Conservation (phyloP, 805 yeast species). For the Brettanomyces nanus region DNA sequence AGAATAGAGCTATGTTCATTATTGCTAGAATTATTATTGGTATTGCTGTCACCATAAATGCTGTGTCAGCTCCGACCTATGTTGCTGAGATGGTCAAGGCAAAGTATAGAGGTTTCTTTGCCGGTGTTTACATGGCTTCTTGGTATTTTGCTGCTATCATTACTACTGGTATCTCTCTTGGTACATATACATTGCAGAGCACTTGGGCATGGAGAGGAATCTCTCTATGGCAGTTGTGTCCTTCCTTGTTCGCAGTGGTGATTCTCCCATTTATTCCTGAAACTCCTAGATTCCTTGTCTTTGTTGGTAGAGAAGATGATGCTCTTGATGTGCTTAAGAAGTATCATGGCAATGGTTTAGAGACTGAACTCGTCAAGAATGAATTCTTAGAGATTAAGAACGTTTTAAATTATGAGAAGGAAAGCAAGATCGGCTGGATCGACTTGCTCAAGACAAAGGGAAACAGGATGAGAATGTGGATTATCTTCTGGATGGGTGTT, state of each 20-base stretch:
- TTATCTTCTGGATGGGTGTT: conserved; percentile 21
- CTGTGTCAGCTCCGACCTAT: conserved; percentile 27
- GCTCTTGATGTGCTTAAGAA: conserved; percentile 20
- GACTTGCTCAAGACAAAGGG: conserved; percentile 16
- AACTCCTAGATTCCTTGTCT: conserved; percentile 26
- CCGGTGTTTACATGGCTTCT: conserved; percentile 22
- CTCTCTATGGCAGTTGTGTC: conserved; percentile 21
- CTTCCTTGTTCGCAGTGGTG: conserved; percentile 17
- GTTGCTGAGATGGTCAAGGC: conserved; percentile 28
- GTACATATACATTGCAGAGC: conserved; percentile 16
- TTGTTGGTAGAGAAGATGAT: conserved; percentile 19
- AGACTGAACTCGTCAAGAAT: conserved; percentile 11
- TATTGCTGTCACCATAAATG: conserved; percentile 25
- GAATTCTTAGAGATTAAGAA: conserved; percentile 20
- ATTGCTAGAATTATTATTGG: conserved; percentile 31
- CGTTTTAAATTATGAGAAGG: conserved; percentile 16
- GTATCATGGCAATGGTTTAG: conserved; percentile 19
- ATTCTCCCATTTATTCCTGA: conserved; percentile 22
- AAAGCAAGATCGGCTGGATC: conserved; percentile 16
- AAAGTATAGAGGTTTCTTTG: conserved; percentile 22
- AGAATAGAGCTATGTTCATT: conserved; percentile 29
- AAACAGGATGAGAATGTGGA: conserved; percentile 20
- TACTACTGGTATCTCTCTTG: conserved; percentile 23
- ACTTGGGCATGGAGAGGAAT: conserved; percentile 28
- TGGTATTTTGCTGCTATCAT: conserved; percentile 24